phyloP scores from a whole-genome alignment of 208 protist species.

The Leishmania major region DNA sequence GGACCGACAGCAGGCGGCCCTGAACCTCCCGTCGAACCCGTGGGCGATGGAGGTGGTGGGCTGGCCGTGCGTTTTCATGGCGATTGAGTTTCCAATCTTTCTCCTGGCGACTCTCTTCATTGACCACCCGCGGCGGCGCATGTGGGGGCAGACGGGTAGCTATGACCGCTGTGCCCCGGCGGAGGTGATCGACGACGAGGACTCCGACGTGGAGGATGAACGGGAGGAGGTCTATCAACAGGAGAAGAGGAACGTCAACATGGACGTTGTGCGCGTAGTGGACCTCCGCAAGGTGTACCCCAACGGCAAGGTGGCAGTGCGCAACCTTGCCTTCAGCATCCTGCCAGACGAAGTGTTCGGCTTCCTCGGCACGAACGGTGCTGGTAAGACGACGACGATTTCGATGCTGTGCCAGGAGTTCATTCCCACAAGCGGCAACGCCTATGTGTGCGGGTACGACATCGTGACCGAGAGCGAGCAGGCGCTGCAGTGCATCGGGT shows the following conservation, averaged over 20 bases:
- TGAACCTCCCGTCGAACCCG: conserved; percentile 23
- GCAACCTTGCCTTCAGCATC: conserved; percentile 73
- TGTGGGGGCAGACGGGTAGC: conserved; percentile 30
- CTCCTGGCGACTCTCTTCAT: conserved; percentile 57
- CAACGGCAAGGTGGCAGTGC: conserved; percentile 69
- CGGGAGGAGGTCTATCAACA: conserved; percentile 52
- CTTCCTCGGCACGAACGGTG: conserved; percentile 90
- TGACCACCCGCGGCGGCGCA: conserved; percentile 61
- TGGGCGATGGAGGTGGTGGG: conserved; percentile 52
- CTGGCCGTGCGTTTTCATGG: conserved; percentile 68
- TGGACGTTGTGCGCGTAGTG: conserved; percentile 61
- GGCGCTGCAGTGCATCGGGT: conserved; percentile 69
- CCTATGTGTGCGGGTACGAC: conserved; percentile 64
- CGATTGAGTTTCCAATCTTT: conserved; percentile 56
- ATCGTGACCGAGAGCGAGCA: conserved; percentile 46
- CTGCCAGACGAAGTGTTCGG: conserved; percentile 80
- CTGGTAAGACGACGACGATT: conserved; percentile 88
- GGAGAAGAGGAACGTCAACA: conserved; percentile 23
- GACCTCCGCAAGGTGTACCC: conserved; percentile 74
- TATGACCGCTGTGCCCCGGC: conserved; percentile 33
- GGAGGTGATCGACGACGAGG: conserved; percentile 44
- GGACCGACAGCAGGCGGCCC: conserved; percentile 28
- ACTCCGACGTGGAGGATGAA: conserved; percentile 51
- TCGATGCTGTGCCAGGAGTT: conserved; percentile 84
- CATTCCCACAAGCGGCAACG: conserved; percentile 65